These are phyloP conservation scores for Schizochytrium sp. DNA, from an alignment of 108 stramenopile genomes.

Conservation along the genomic window DNA sequence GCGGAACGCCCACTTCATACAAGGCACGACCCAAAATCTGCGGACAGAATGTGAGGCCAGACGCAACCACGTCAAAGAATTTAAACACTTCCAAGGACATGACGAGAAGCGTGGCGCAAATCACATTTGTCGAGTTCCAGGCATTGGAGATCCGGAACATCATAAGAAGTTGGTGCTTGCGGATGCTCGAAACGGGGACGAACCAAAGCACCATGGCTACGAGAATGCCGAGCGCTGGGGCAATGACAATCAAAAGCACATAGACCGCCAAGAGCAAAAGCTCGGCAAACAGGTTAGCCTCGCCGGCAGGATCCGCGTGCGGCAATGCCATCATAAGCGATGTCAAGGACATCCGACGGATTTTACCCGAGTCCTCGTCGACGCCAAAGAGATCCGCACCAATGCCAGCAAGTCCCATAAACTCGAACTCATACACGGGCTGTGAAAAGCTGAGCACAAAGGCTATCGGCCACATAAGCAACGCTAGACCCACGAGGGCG, in stretches of 20 bases:
- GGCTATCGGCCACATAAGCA: neutral
- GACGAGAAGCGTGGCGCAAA: neutral
- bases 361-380: neutral
- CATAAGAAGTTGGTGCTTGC: neutral
- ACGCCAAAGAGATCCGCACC: neutral
- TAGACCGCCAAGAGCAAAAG: neutral
- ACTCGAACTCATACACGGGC: neutral
- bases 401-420: neutral
- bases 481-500: neutral
- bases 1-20: neutral
- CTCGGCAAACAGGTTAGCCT: neutral
- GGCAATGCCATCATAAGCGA: neutral
- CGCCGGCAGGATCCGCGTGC: neutral
- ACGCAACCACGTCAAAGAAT: conserved; percentile 10
- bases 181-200: neutral
- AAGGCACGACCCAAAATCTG: neutral
- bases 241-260: neutral
- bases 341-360: neutral
- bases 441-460: neutral
- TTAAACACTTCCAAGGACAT: neutral
- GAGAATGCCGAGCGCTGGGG: neutral
- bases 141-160: neutral
- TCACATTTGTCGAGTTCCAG: conserved; percentile 14
- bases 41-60: neutral
- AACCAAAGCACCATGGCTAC: neutral